Evolutionary conservation across 306 rosid genomes (phyloP), one percentile per base, ranked within the genome.

Genomic region (Cotoneaster glaucophyllus): DNA sequence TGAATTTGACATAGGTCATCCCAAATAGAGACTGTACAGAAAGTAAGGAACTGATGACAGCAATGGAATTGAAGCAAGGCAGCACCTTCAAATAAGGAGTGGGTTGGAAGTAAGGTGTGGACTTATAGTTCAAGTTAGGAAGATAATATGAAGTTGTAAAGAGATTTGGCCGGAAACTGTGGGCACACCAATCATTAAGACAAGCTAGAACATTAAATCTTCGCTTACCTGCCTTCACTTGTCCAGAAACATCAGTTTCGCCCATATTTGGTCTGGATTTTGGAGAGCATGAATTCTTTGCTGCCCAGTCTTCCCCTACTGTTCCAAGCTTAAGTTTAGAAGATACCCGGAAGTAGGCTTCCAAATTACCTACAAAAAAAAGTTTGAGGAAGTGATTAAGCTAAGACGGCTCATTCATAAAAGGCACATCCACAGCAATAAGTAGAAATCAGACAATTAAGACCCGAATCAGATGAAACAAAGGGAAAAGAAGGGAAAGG

Each of bases 281-380:
- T 39, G 62, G 41, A 6, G 73, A 24, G 76, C 44, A 45, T 79
- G 82, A 62, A 82, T 76, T 80, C 68, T 73, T 85, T 75, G 65
- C 83, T 17, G 70, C 12, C 67, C 79, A 77, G 69, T 91, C 91
- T 79, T 85, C 89, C 69, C 80, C 90, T 80, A 80, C 69, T 53
- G 79, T 80, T 79, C 84, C 97, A 62, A 95, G 96, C 93, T 85
- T 92, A 67, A 95, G 97, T 86, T 95, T 95, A 67, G 97, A 85
- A 34, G 98, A 88, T 73, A 95, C 85, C 70, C 84, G 91, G 31
- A 45, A 79, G 82, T 85, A 95, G 67, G 88, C 78, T 79, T 90
- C 97, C 85, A 90, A 82, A 57, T 84, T 85, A 81, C 83, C 98
- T 92, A 87, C 83, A 28, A 79, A 25, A 74, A 82, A 77, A 77